Percentiles rank a stretch among this genome's conserved stretches.
phyloP scores from a whole-genome alignment of 768 basidiomycete genomes.

The Agrocybe chaxingu region DNA sequence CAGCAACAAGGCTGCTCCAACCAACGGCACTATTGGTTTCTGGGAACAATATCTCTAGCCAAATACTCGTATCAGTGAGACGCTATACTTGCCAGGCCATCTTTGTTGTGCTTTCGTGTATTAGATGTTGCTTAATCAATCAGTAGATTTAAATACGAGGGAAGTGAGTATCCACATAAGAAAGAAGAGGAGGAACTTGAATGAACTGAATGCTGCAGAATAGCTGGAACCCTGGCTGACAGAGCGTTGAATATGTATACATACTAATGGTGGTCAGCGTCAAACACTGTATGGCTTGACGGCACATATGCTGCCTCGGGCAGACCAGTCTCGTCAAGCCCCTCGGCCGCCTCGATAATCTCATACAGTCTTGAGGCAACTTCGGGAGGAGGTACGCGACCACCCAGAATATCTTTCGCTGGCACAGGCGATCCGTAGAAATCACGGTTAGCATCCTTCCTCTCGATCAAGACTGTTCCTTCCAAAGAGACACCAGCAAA shows the following conservation, averaged over 20 bases:
- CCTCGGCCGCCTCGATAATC: slow-evolving; percentile 94
- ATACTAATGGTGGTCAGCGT: slow-evolving; percentile 55
- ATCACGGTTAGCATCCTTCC: slow-evolving; percentile 93
- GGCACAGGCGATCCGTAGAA: slow-evolving; percentile 94
- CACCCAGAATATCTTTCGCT: slow-evolving; percentile 86
- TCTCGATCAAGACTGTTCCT: slow-evolving; percentile 90
- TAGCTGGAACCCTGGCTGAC: background rate
- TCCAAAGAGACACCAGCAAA: slow-evolving; percentile 95
- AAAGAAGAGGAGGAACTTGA: background rate
- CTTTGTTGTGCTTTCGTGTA: background rate
- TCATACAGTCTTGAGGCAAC: slow-evolving; percentile 91
- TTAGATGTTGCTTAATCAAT: too few species aligned
- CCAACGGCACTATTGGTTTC: slow-evolving; percentile 78
- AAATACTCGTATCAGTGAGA: background rate
- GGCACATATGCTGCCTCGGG: slow-evolving; percentile 83
- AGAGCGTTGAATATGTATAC: slow-evolving; percentile 1
- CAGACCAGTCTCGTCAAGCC: slow-evolving; percentile 80
- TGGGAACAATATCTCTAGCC: slow-evolving; percentile 74
- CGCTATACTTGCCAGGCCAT: background rate
- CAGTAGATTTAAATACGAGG: too few species aligned
- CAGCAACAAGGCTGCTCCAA: slow-evolving; percentile 48
- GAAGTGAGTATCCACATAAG: background rate
- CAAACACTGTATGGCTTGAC: slow-evolving; percentile 64
- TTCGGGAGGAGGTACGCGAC: slow-evolving; percentile 96
- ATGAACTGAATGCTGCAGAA: background rate